These are phyloP conservation scores for Suillus decipiens DNA, from an alignment of 768 basidiomycete species.

Conservation along the genomic window DNA sequence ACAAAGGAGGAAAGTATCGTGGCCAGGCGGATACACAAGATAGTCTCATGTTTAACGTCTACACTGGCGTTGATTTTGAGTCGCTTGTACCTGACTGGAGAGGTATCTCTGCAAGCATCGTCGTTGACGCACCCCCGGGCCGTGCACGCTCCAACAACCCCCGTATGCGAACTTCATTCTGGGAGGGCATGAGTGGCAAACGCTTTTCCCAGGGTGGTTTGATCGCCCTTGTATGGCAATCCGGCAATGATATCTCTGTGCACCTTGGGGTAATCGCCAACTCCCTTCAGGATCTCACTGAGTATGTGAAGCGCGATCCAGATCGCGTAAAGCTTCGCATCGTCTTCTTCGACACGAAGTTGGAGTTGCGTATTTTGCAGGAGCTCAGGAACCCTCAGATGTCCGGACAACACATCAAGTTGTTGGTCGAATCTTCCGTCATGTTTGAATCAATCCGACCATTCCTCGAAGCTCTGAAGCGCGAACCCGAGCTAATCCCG, in stretches of 20 bases:
- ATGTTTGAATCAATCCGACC: constrained; percentile 71
- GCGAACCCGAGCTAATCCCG: constrained; percentile 58
- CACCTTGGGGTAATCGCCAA: constrained; percentile 57
- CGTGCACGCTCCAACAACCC: constrained; percentile 44
- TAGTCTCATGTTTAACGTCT: constrained; percentile 61
- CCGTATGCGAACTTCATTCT: constrained; percentile 49
- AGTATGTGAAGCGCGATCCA: constrained; percentile 37
- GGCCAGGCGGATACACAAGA: constrained; percentile 42
- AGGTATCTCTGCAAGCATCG: constrained; percentile 50
- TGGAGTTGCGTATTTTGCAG: constrained; percentile 50
- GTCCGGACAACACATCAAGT: constrained; percentile 23
- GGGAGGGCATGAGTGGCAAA: constrained; percentile 62
- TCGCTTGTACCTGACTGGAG: constrained; percentile 51
- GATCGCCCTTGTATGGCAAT: constrained; percentile 58
- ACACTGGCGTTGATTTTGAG: constrained; percentile 52
- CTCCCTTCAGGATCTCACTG: constrained; percentile 43
- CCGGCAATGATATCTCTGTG: constrained; percentile 35
- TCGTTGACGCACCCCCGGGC: constrained; percentile 56
- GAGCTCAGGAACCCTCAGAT: constrained; percentile 34
- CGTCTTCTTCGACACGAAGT: constrained; percentile 61
- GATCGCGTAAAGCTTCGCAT: constrained; percentile 48
- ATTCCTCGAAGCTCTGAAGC: constrained; percentile 61
- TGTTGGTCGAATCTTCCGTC: constrained; percentile 62
- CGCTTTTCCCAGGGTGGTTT: constrained; percentile 63
- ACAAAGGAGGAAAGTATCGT: constrained; percentile 61